These are phyloP conservation scores for Apostasia shenzhenica DNA, from an alignment of 106 monocot genomes.

Conservation along the genomic window DNA sequence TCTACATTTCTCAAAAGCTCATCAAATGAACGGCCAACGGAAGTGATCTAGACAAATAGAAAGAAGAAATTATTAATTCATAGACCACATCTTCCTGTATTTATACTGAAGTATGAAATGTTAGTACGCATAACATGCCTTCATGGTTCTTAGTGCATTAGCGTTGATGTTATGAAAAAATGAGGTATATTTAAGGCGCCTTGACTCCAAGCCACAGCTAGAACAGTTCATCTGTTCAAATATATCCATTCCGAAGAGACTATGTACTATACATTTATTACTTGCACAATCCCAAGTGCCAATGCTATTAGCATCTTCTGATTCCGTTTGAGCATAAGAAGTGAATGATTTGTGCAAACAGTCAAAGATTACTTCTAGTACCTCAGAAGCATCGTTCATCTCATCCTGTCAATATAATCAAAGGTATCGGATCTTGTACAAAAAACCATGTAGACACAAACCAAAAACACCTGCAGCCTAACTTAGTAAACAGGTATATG, in stretches of 20 bases:
- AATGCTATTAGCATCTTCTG: conserved; percentile 32
- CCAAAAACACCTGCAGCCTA: background rate
- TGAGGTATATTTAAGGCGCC: conserved; percentile 80
- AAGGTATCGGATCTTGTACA: background rate
- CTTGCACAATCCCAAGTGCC: conserved; percentile 79
- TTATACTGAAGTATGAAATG: background rate
- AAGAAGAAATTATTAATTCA: background rate
- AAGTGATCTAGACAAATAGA: conserved; percentile 35
- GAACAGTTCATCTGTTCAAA: conserved; percentile 86
- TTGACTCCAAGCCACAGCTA: conserved; percentile 62
- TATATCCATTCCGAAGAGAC: conserved; percentile 86
- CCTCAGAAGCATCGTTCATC: conserved; percentile 99
- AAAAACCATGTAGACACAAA: background rate
- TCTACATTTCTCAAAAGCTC: conserved; percentile 80
- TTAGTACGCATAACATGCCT: conserved; percentile 34
- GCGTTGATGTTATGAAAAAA: conserved; percentile 99
- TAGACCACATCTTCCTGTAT: background rate
- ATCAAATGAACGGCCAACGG: conserved; percentile 61
- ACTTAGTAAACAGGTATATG: background rate
- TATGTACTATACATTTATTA: conserved; percentile 67
- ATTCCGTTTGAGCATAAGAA: conserved; percentile 22
- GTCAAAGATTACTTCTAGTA: conserved; percentile 83
- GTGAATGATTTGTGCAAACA: conserved; percentile 76
- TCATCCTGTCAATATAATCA: conserved; percentile 45
- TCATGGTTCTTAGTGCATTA: conserved; percentile 71